These are phyloP conservation scores for Bipolaris victoriae DNA, from an alignment of 2,329 filamentous ascomycete genomes.

Conservation along the genomic window DNA sequence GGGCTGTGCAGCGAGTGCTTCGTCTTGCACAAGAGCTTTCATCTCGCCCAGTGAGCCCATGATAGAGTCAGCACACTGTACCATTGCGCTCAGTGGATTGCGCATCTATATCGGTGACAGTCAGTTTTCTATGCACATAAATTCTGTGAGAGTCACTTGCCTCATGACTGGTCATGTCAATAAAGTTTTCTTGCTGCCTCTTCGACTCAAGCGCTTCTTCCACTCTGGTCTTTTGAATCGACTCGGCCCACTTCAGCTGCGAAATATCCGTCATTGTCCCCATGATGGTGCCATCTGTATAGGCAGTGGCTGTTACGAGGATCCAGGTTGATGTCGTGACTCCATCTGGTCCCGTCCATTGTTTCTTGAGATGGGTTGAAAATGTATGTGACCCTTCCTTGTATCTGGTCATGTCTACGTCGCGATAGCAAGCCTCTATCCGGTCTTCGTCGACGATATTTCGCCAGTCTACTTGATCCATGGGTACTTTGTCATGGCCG, in stretches of 20 bases:
- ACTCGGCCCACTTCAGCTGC: slow-evolving; percentile 41
- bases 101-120: slow-evolving; percentile 25
- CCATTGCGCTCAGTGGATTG: slow-evolving; percentile 38
- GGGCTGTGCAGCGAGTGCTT: slow-evolving; percentile 1
- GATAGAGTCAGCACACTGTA: slow-evolving; percentile 34
- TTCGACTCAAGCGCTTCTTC: slow-evolving; percentile 25
- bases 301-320: slow-evolving; percentile 17
- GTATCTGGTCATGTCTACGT: slow-evolving; percentile 2
- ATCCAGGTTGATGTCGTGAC: slow-evolving; percentile 22
- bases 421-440: slow-evolving; percentile 10
- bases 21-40: not conserved
- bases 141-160: not conserved
- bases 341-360: slow-evolving; percentile 24
- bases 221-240: slow-evolving; percentile 16
- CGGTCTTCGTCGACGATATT: slow-evolving; percentile 6
- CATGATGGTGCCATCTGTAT: slow-evolving; percentile 25
- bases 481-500: slow-evolving; percentile 13
- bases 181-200: slow-evolving; percentile 33
- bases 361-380: slow-evolving; percentile 22
- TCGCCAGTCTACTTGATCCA: slow-evolving; percentile 16
- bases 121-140: not conserved
- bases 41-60: slow-evolving; percentile 14
- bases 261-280: slow-evolving; percentile 45
- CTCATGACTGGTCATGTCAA: slow-evolving; percentile 35
- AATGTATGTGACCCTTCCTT: slow-evolving; percentile 11